Percentiles rank a stretch among this genome's conserved stretches.
Conservation (phyloP, 768 basidiomycete genomes). For the Lepiota venenata region DNA sequence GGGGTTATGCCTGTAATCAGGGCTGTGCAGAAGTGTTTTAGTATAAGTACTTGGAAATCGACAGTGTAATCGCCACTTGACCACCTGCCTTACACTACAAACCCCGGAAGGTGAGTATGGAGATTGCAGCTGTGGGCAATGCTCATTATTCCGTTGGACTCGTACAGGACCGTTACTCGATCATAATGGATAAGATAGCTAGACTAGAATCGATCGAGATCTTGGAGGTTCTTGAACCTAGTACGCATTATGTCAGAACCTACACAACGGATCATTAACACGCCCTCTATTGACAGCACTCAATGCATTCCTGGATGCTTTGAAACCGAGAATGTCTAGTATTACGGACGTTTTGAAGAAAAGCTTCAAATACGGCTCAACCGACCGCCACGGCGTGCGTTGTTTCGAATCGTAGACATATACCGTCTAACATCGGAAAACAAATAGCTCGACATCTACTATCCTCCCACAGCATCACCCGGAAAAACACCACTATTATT, state of each 20-base stretch:
- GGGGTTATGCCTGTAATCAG: no score
- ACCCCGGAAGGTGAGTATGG: no score
- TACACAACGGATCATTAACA: neutral
- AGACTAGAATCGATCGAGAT: neutral
- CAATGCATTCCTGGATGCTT: neutral
- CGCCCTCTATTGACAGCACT: neutral
- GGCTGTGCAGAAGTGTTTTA: no score
- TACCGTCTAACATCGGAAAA: neutral
- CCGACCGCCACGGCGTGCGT: conserved; percentile 47
- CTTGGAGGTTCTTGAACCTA: conserved; percentile 1
- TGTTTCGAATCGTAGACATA: neutral
- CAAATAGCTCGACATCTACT: conserved; percentile 63
- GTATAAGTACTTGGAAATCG: no score
- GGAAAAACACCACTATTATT: conserved; percentile 50
- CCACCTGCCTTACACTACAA: no score
- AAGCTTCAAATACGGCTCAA: conserved; percentile 55
- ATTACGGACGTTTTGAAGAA: conserved; percentile 18
- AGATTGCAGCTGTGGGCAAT: no score
- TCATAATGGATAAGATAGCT: neutral
- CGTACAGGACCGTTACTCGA: no score
- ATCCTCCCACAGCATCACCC: conserved; percentile 34
- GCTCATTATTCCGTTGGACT: no score
- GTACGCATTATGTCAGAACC: neutral
- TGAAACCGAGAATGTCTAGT: neutral
- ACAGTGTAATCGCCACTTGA: no score